Evolutionary conservation across 140 eudicot genomes (phyloP).

Genomic region (Cichorium intybus): DNA sequence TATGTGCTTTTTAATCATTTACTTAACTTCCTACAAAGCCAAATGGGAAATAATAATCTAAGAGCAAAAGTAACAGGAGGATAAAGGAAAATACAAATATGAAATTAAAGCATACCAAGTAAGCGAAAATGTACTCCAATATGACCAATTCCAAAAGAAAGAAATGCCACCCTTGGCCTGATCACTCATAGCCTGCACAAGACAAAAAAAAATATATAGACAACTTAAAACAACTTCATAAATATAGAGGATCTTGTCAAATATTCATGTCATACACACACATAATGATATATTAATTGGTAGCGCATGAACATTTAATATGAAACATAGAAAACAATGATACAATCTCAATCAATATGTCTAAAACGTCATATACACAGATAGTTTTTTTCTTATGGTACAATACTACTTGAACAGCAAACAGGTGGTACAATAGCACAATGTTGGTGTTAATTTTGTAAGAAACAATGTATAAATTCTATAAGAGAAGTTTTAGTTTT

Average conservation of each 20-base stretch:
- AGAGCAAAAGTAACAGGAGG: neutral
- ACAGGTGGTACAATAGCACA: slow-evolving; percentile 1
- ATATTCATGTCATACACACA: neutral
- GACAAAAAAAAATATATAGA: neutral
- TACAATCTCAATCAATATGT: neutral
- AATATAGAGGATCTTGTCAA: neutral
- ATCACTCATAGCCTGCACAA: slow-evolving; percentile 55
- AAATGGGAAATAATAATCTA: neutral
- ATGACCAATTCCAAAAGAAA: slow-evolving; percentile 86
- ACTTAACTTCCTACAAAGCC: neutral
- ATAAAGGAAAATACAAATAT: neutral
- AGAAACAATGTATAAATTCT: too few relatives aligned
- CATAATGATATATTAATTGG: neutral
- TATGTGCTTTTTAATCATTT: neutral
- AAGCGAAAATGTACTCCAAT: slow-evolving; percentile 86
- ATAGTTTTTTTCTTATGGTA: neutral
- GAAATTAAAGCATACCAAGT: slow-evolving; percentile 54
- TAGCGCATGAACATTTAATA: neutral
- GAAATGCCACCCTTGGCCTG: slow-evolving; percentile 49
- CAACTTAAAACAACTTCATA: neutral
- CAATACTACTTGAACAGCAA: slow-evolving; percentile 2
- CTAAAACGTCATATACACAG: neutral
- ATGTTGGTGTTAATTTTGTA: neutral
- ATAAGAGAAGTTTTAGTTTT: neutral
- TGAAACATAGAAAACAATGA: neutral